These are phyloP conservation scores for Beauveria medogensis DNA, from an alignment of 2,329 filamentous ascomycete species.

Conservation along the genomic window DNA sequence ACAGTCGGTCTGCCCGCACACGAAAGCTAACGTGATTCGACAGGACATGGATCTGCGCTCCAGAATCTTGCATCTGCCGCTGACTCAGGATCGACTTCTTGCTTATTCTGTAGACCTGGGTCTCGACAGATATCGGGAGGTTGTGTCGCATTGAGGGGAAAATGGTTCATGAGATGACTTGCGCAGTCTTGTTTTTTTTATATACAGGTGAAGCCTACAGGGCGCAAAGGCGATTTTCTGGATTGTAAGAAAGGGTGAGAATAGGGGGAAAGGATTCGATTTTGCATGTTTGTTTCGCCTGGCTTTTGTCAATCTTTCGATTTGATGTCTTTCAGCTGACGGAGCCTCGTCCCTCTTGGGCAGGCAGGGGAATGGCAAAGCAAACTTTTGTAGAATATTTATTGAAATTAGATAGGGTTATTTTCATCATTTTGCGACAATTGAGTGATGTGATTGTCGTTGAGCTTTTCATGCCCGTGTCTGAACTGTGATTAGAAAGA, in stretches of 20 bases:
- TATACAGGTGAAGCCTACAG: conserved; percentile 5
- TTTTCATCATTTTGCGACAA: neutral
- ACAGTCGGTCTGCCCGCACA: neutral
- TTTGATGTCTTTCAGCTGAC: neutral
- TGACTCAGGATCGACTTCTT: conserved; percentile 66
- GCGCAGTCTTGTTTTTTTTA: neutral
- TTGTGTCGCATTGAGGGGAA: conserved; percentile 41
- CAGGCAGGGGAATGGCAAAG: neutral
- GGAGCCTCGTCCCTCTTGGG: neutral
- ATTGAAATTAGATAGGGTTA: conserved; percentile 8
- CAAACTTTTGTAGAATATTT: conserved; percentile 10
- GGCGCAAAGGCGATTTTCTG: neutral
- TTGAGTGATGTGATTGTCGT: neutral
- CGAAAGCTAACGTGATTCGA: neutral
- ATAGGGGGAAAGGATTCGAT: neutral
- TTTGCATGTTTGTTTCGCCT: neutral
- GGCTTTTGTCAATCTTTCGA: neutral
- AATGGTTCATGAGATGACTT: conserved; percentile 5
- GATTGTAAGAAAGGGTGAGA: neutral
- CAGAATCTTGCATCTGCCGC: conserved; percentile 48
- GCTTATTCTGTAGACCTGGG: conserved; percentile 64
- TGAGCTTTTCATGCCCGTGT: neutral
- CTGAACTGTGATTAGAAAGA: neutral
- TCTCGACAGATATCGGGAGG: conserved; percentile 57
- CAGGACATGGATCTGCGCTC: conserved; percentile 30